Evolutionary conservation across 2,329 filamentous ascomycete species (phyloP).

Genomic region (Amesomyces nigricolor): DNA sequence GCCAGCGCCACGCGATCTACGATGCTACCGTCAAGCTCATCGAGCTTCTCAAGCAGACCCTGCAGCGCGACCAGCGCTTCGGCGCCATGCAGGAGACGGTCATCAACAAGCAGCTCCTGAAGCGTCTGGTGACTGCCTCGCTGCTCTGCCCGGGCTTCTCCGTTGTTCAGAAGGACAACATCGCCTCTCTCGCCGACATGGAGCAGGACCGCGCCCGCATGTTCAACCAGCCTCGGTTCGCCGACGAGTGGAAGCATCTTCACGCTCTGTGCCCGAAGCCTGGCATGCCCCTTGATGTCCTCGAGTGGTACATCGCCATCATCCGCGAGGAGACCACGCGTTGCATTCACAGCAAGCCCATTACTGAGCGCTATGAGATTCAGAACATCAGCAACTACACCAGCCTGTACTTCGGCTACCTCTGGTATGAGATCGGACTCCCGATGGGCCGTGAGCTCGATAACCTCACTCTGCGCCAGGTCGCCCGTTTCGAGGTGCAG

Average conservation of each 20-base stretch:
- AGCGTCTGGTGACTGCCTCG: conserved; percentile 46
- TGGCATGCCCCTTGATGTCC: conserved; percentile 44
- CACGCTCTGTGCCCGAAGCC: conserved; percentile 48
- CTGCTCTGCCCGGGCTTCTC: conserved; percentile 58
- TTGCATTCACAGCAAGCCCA: conserved; percentile 35
- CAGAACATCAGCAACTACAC: conserved; percentile 31
- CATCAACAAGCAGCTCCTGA: conserved; percentile 48
- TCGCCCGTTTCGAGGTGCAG: conserved; percentile 42
- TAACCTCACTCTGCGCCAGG: conserved; percentile 42
- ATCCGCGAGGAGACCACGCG: conserved; percentile 49
- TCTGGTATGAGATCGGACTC: conserved; percentile 44
- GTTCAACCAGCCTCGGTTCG: conserved; percentile 44
- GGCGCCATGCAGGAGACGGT: conserved; percentile 41
- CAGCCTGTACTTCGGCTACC: conserved; percentile 47
- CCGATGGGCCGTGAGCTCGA: conserved; percentile 40
- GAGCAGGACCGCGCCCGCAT: conserved; percentile 32
- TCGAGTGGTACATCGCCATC: conserved; percentile 55
- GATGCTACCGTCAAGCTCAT: conserved; percentile 46
- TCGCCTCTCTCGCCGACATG: conserved; percentile 41
- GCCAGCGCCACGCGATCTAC: conserved; percentile 50
- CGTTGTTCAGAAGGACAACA: conserved; percentile 54
- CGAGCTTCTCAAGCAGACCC: conserved; percentile 38
- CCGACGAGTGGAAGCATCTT: conserved; percentile 46
- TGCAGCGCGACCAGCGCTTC: conserved; percentile 37
- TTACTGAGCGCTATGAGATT: conserved; percentile 39